Base-by-base conservation (phyloP, 352 stramenopile species). In the Phytophthora multivora region DNA sequence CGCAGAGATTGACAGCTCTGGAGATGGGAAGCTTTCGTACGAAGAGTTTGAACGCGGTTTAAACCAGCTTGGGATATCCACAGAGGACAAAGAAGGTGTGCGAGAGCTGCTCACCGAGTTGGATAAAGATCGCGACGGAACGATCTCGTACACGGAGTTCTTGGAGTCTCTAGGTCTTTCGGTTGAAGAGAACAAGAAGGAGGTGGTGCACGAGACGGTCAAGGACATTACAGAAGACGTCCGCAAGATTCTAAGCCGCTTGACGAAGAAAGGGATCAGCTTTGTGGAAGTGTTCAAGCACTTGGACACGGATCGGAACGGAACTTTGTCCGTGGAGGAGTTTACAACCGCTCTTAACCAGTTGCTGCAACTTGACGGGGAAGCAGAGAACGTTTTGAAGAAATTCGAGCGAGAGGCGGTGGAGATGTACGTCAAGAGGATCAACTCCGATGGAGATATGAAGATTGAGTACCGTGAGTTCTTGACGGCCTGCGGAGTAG, bases 131-230 rank as follows among this genome's bases (percentile, higher is more conserved):
- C 63, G 70, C 15, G 74, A 94, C 42, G 85, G 82, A 0, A 67
- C 51, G 2, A 82, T 97, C 16, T 91, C 88, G 9, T 90, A 96
- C 54, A 53, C 69, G 1, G 90, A 97, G 45, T 96, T 97, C 45
- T 66, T 93, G 8, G 49, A 69, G 21, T 81, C 73, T 2, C 46
- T 93, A n/a, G 75, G 75, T 2, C 73, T 89, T 12, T 68, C 70
- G 1, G 5, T 85, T 6, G 63, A 80, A 51, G 40, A 69, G 21
- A 85, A 85, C 59, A 77, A 78, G 42, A 46, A 66, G 12, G 78
- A 90, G 31, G 66, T 80, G 13, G 51, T 89, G 1, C 38, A 73
- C 9, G 59, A 69, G 23, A 87, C 63, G 0, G 55, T 71, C 1
- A 66, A 86, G 13, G 72, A 89, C 46, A 87, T 89, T 35, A 65